Base-by-base conservation (phyloP, 306 rosid species). In the Vachellia pachyceras region DNA sequence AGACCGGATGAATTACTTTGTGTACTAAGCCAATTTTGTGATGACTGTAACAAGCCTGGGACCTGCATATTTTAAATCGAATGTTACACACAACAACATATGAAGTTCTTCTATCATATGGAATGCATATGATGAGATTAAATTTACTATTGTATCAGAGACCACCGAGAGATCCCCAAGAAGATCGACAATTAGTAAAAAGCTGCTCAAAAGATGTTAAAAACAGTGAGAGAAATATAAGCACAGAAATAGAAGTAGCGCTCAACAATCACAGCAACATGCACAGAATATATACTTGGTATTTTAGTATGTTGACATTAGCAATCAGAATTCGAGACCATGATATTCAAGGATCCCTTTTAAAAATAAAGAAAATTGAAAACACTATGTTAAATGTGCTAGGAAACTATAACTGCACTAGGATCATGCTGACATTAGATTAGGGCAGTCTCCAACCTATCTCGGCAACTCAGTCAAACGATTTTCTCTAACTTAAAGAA, bases 1-100 rank as follows among this genome's bases (percentile, higher is more conserved):
- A 92, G 86, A 84, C 98, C 97, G 23, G 97, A 93, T 65, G 99
- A 89, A 85, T 92, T 86, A 69, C 93, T 79, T 80, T 88, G 97
- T 71, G 97, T 80, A 82, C 90, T 87, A 82, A 86, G 84, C 99
- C 99, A 95, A 77, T 82, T 95, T 77, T 84, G 90, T 41, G 99
- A 58, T 23, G 96, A 64, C 86, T 88, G 97, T 77, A 90, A 69
- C 80, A 93, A 84, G 88, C 90, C 68, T 64, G 98, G 90, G 84
- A 94, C 84, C 99, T 96, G 97, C 87, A 87, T 23, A 82, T 67
- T 85, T 82, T 60, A 66, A 84, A 80, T 72, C 67, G 18, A 52
- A 77, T 61, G 81, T 90, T 86, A 90, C 84, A 61, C 36, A 73
- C 81, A 77, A 63, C 12, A 77, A 29, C 25, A 64, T 22, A 76